A percentile compares a stretch with the other conserved stretches of the same genome.
phyloP scores from a whole-genome alignment of 257 asterid species.

The Plantago ovata region DNA sequence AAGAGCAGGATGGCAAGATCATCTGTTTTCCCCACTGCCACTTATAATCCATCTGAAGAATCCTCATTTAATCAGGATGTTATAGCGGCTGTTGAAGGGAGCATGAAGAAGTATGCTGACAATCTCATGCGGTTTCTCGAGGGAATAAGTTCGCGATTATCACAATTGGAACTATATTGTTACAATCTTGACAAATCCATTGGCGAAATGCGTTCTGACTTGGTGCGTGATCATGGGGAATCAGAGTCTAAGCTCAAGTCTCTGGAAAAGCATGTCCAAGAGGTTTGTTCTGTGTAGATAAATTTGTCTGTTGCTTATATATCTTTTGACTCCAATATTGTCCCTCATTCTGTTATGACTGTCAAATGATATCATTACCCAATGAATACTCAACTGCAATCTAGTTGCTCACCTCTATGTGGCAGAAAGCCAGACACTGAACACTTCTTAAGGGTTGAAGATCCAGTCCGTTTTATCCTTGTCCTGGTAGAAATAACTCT shows the following conservation, averaged over 20 bases:
- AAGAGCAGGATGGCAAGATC: slow-evolving; percentile 76
- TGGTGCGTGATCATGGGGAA: slow-evolving; percentile 72
- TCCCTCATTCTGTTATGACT: background rate
- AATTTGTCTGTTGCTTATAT: slow-evolving; percentile 1
- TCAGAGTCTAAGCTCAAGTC: slow-evolving; percentile 74
- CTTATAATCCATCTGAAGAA: slow-evolving; percentile 76
- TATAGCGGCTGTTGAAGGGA: slow-evolving; percentile 55
- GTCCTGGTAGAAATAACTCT: no score
- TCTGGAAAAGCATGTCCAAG: slow-evolving; percentile 81
- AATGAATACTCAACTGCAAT: no score
- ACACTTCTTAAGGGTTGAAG: no score
- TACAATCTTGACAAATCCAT: slow-evolving; percentile 89
- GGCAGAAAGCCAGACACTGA: no score
- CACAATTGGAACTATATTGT: slow-evolving; percentile 85
- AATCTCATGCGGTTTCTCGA: slow-evolving; percentile 91
- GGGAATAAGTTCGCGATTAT: slow-evolving; percentile 90
- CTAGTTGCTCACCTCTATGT: no score
- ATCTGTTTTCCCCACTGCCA: slow-evolving; percentile 50
- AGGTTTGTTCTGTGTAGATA: slow-evolving; percentile 42
- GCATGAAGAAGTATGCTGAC: slow-evolving; percentile 82
- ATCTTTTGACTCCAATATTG: background rate
- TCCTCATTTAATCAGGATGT: slow-evolving; percentile 69
- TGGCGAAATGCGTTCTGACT: slow-evolving; percentile 86
- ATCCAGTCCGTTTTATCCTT: no score
- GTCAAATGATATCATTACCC: slow-evolving; percentile 1